These are phyloP conservation scores for Aspergillus piperis DNA, from an alignment of 2,329 filamentous ascomycete species.

Conservation along the genomic window DNA sequence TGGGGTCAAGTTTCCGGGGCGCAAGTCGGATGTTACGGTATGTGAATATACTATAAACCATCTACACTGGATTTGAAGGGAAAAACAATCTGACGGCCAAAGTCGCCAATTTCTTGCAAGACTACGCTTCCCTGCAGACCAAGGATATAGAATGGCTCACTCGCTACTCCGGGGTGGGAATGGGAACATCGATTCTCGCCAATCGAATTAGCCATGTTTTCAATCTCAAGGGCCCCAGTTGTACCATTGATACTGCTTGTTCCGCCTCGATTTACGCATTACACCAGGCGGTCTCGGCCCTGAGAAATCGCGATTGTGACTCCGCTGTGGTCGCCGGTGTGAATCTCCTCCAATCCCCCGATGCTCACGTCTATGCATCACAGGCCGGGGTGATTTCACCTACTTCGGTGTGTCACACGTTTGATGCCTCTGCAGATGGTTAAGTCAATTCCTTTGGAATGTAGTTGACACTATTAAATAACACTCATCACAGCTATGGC, in stretches of 20 bases:
- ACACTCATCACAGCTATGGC: neutral
- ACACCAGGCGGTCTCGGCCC: constrained; percentile 37
- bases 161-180: constrained; percentile 13
- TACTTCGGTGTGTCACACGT: neutral
- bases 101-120: neutral
- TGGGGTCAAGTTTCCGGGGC: constrained; percentile 20
- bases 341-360: neutral
- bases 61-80: too few species aligned
- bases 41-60: neutral
- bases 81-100: neutral
- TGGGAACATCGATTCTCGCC: constrained; percentile 18
- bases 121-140: neutral
- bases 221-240: constrained; percentile 38
- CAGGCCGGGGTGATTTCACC: neutral
- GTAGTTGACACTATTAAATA: too few species aligned
- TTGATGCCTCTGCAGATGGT: neutral
- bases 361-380: neutral
- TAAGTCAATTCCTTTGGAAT: neutral
- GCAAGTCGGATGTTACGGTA: constrained; percentile 15
- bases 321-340: constrained; percentile 25
- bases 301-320: constrained; percentile 23
- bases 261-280: constrained; percentile 43
- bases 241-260: constrained; percentile 39
- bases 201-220: constrained; percentile 39
- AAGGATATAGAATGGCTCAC: constrained; percentile 13